phyloP scores from a whole-genome alignment of 495 filamentous ascomycete species.

The Talaromyces wortmannii region DNA sequence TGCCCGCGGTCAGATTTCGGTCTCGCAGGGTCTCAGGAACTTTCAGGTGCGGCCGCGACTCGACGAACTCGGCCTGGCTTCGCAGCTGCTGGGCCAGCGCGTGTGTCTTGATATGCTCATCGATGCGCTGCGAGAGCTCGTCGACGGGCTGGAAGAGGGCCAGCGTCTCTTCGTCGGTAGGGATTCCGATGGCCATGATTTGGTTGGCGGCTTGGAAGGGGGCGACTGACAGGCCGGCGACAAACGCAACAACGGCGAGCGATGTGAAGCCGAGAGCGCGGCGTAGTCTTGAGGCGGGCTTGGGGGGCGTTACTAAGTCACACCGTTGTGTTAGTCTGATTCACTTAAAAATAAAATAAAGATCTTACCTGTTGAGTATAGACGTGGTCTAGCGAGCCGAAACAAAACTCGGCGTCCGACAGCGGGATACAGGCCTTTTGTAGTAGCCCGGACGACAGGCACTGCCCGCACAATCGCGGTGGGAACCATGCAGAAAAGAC shows the following conservation, averaged over 20 bases:
- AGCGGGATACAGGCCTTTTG: neutral
- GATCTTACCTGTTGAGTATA: too few species aligned
- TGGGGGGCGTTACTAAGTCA: neutral
- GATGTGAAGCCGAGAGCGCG: slow-evolving; percentile 31
- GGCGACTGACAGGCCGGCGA: slow-evolving; percentile 21
- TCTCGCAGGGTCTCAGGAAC: slow-evolving; percentile 58
- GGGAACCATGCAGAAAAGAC: neutral
- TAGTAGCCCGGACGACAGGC: neutral
- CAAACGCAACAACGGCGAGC: slow-evolving; percentile 29
- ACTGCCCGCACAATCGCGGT: neutral
- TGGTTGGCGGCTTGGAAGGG: slow-evolving; percentile 14
- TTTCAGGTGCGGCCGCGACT: slow-evolving; percentile 81
- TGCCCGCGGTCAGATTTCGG: slow-evolving; percentile 78
- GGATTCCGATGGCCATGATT: slow-evolving; percentile 40
- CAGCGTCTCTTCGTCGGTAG: slow-evolving; percentile 69
- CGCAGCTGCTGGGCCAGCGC: slow-evolving; percentile 64
- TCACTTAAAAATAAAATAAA: too few species aligned
- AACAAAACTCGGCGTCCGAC: neutral
- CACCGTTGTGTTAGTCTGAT: too few species aligned
- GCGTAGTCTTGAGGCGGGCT: slow-evolving; percentile 24
- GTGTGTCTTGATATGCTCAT: slow-evolving; percentile 68
- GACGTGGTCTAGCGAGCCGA: too few species aligned
- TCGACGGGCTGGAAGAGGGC: slow-evolving; percentile 57
- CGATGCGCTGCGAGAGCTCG: slow-evolving; percentile 52
- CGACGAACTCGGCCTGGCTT: slow-evolving; percentile 56